Evolutionary conservation across 2,329 filamentous ascomycete species (phyloP).

Genomic region (Microthyrium microscopicum): DNA sequence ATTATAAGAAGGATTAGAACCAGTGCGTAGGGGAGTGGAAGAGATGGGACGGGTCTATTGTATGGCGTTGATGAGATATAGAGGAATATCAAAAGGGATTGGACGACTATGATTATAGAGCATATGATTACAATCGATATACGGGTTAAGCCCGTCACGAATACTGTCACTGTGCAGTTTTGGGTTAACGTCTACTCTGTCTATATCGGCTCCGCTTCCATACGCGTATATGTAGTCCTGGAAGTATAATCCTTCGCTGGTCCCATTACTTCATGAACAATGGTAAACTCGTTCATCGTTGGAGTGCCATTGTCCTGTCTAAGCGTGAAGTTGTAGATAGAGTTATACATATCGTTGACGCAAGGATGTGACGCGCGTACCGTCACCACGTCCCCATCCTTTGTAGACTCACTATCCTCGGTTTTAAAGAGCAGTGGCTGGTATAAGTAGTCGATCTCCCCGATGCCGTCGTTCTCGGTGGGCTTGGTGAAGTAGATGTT

Average conservation of each 20-base stretch:
- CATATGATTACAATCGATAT: no score
- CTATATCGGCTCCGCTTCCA: background rate
- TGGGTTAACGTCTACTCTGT: no score
- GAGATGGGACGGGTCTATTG: background rate
- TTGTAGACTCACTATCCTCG: background rate
- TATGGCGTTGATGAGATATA: no score
- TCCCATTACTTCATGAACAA: constrained; percentile 22
- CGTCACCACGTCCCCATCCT: background rate
- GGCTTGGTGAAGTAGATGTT: constrained; percentile 7
- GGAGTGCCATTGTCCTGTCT: constrained; percentile 2
- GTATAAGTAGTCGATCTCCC: constrained; percentile 7
- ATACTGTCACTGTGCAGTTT: no score
- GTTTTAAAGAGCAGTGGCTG: background rate
- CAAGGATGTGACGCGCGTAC: constrained; percentile 5
- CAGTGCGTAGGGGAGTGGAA: background rate
- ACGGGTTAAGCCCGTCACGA: no score
- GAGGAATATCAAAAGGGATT: no score
- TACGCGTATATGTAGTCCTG: background rate
- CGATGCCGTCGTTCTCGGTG: constrained; percentile 2
- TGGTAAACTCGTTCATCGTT: constrained; percentile 17
- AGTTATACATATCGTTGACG: constrained; percentile 6
- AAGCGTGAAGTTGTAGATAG: constrained; percentile 2
- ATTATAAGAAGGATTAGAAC: constrained; percentile 34
- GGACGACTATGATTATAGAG: no score
- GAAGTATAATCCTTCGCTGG: constrained; percentile 24